Conservation (phyloP, 2,329 filamentous ascomycete genomes). For the Tricladium varicosporioides region DNA sequence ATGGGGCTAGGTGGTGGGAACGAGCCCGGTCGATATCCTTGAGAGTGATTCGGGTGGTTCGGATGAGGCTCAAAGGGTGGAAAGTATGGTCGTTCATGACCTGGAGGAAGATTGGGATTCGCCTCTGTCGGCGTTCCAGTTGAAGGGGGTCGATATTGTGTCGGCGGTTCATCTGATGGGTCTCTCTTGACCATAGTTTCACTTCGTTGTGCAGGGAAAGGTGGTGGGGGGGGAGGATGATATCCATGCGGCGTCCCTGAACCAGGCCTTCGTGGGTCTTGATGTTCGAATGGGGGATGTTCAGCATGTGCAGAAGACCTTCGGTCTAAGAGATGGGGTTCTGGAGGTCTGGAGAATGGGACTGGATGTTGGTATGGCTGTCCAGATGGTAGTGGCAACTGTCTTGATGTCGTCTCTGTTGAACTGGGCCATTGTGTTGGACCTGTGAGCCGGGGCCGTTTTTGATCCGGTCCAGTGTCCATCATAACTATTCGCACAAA, state of each 20-base stretch:
- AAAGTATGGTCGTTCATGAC: conserved; percentile 24
- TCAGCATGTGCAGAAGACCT: conserved; percentile 51
- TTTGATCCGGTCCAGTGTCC: conserved; percentile 59
- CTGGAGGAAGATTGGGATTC: conserved; percentile 24
- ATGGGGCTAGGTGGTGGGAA: conserved; percentile 30
- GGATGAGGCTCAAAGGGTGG: conserved; percentile 23
- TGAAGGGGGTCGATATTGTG: conserved; percentile 36
- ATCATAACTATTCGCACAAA: conserved; percentile 45
- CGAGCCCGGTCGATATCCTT: conserved; percentile 17
- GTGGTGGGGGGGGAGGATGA: conserved; percentile 37
- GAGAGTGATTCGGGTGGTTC: conserved; percentile 10
- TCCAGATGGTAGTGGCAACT: conserved; percentile 34
- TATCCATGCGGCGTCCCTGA: conserved; percentile 30
- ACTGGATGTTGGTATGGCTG: conserved; percentile 27
- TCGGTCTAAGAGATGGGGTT: conserved; percentile 46
- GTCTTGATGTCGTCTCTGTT: conserved; percentile 42
- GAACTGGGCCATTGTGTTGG: conserved; percentile 45
- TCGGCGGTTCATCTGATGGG: conserved; percentile 34
- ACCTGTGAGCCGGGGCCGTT: conserved; percentile 55
- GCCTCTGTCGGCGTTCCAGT: conserved; percentile 29
- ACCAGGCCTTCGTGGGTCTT: conserved; percentile 28
- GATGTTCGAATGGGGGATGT: conserved; percentile 50
- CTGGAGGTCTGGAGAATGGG: conserved; percentile 31
- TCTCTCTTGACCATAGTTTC: conserved; percentile 55
- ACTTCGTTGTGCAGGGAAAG: conserved; percentile 43